These are phyloP conservation scores for Caryopteris hybrid DNA, from an alignment of 305 asterid species.

Conservation along the genomic window DNA sequence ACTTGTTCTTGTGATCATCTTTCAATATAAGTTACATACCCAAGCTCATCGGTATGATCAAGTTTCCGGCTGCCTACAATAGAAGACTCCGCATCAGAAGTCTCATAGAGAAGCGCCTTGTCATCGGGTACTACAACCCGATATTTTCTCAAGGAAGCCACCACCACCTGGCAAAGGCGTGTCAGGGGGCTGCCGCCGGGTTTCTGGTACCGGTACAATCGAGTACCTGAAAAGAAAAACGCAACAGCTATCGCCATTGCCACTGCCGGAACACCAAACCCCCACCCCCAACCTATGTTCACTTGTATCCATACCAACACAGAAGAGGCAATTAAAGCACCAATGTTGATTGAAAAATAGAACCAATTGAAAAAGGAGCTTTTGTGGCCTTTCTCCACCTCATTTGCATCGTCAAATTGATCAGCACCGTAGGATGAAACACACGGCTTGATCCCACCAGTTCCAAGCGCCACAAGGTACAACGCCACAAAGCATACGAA, in stretches of 20 bases:
- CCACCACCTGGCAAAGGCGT: constrained; percentile 61
- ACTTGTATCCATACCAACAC: constrained; percentile 65
- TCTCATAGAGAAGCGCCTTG: constrained; percentile 44
- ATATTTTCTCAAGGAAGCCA: constrained; percentile 55
- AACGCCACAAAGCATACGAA: constrained; percentile 55
- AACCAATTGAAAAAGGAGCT: constrained; percentile 82
- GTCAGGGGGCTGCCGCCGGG: constrained; percentile 87
- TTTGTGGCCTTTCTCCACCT: constrained; percentile 53
- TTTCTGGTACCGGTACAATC: constrained; percentile 63
- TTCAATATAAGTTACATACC: no score
- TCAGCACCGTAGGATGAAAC: constrained; percentile 88
- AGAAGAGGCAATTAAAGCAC: constrained; percentile 72
- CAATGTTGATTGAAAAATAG: constrained; percentile 72
- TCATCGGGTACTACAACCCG: constrained; percentile 46
- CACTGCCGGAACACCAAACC: constrained; percentile 78
- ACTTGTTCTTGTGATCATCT: no score
- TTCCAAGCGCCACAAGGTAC: constrained; percentile 69
- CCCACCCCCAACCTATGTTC: constrained; percentile 82
- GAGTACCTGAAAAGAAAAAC: constrained; percentile 76
- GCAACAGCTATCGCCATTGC: constrained; percentile 76
- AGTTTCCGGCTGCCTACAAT: constrained; percentile 77
- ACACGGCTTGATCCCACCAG: constrained; percentile 84
- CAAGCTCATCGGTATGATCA: constrained; percentile 49
- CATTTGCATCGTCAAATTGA: constrained; percentile 78
- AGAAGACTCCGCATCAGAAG: constrained; percentile 46